Conservation (phyloP, 1,284 basidiomycete genomes). For the Austroboletus niveus region DNA sequence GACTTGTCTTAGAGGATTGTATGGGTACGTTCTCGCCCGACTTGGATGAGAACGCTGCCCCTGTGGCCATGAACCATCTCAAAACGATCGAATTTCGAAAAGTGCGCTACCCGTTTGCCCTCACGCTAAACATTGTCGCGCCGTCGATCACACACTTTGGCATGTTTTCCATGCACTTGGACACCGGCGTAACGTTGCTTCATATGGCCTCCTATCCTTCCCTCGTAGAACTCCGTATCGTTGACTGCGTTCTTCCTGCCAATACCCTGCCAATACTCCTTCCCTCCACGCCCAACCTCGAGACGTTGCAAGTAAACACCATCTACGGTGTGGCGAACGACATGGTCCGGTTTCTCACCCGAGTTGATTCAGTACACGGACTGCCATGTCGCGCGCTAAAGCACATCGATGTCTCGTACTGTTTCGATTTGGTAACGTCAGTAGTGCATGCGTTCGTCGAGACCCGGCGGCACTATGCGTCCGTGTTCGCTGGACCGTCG, state of each 20-base stretch:
- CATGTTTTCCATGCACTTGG: conserved; percentile 1
- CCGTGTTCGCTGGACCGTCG: conserved; percentile 1
- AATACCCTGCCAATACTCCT: conserved; percentile 38
- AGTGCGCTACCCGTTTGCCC: neutral
- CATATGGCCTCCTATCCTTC: conserved; percentile 16
- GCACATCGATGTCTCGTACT: conserved; percentile 55
- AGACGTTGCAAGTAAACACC: conserved; percentile 42
- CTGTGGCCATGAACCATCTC: conserved; percentile 17
- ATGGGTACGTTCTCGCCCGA: too few relatives aligned
- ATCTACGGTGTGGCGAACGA: conserved; percentile 34
- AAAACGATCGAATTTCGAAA: conserved; percentile 14
- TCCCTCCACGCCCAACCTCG: conserved; percentile 36
- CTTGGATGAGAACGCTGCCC: neutral
- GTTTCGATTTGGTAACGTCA: conserved; percentile 51
- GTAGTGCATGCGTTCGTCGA: conserved; percentile 56
- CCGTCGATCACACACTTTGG: conserved; percentile 23
- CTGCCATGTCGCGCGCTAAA: conserved; percentile 52
- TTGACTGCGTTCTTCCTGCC: conserved; percentile 12
- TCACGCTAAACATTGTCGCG: conserved; percentile 15
- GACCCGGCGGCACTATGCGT: conserved; percentile 32
- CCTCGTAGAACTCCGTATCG: conserved; percentile 24
- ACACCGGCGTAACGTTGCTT: conserved; percentile 11
- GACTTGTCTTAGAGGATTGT: conserved; percentile 8
- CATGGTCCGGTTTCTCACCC: conserved; percentile 44
- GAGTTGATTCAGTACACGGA: neutral